These are phyloP conservation scores for Punctularia strigosozonata DNA, from an alignment of 768 basidiomycete species.

Conservation along the genomic window DNA sequence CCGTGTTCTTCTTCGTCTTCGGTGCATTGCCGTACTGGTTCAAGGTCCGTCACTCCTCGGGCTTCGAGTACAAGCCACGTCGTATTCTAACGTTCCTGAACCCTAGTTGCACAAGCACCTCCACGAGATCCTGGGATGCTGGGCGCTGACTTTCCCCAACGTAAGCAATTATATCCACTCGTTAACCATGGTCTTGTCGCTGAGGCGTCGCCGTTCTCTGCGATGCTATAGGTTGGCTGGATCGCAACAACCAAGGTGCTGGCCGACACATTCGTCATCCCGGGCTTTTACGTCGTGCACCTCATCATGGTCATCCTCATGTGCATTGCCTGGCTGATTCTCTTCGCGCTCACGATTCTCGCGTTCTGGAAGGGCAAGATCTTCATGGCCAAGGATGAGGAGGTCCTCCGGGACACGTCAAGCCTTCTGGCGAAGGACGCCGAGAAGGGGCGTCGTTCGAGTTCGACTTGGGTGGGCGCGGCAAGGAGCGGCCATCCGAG, in stretches of 20 bases:
- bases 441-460: too few relatives aligned
- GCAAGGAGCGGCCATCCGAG: too few relatives aligned
- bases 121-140: conserved; percentile 35
- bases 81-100: too few relatives aligned
- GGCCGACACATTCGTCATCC: conserved; percentile 28
- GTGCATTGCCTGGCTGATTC: conserved; percentile 26
- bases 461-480: too few relatives aligned
- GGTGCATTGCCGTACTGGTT: conserved; percentile 35
- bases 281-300: conserved; percentile 27
- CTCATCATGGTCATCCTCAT: conserved; percentile 27
- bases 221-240: too few relatives aligned
- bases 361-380: conserved; percentile 33
- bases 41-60: too few relatives aligned
- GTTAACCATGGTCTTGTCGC: neutral
- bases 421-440: too few relatives aligned
- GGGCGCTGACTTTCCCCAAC: conserved; percentile 37
- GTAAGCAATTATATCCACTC: conserved; percentile 12
- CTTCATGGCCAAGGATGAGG: conserved; percentile 28
- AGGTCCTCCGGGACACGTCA: conserved; percentile 34
- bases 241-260: conserved; percentile 28
- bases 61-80: too few relatives aligned
- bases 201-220: neutral
- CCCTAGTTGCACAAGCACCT: conserved; percentile 32
- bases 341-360: conserved; percentile 27
- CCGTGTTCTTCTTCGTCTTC: conserved; percentile 34